Percentiles rank a stretch among this genome's conserved stretches.
Evolutionary conservation across 2,329 filamentous ascomycete genomes (phyloP).

Genomic region (Fusarium metavorans): DNA sequence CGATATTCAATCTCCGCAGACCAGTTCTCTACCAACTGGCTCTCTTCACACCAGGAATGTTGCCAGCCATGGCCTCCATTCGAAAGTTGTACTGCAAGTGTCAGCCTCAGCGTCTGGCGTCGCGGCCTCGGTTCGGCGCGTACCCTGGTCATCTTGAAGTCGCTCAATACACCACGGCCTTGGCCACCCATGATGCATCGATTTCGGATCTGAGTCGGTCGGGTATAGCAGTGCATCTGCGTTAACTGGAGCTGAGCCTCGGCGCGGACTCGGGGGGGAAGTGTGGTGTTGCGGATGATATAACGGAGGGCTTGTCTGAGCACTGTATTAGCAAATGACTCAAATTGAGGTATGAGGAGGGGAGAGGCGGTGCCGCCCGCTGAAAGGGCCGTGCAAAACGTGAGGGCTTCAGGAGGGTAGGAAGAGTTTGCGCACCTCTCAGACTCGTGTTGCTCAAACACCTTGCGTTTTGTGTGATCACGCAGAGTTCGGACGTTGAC

Average conservation of each 20-base stretch:
- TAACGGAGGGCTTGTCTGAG: slow-evolving; percentile 92
- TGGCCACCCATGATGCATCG: slow-evolving; percentile 93
- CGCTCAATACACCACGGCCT: slow-evolving; percentile 87
- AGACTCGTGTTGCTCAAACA: slow-evolving; percentile 86
- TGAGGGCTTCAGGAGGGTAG: neutral
- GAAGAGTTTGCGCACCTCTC: slow-evolving; percentile 74
- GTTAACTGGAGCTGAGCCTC: slow-evolving; percentile 93
- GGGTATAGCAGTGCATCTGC: slow-evolving; percentile 96
- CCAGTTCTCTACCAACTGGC: slow-evolving; percentile 84
- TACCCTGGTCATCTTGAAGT: slow-evolving; percentile 93
- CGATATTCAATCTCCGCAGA: neutral
- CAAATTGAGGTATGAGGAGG: neutral
- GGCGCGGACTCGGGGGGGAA: slow-evolving; percentile 84
- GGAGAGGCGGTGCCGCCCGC: neutral
- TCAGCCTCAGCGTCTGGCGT: slow-evolving; percentile 38
- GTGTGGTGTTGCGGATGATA: slow-evolving; percentile 91
- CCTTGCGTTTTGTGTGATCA: slow-evolving; percentile 96
- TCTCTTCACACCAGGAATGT: slow-evolving; percentile 92
- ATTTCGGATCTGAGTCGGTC: slow-evolving; percentile 93
- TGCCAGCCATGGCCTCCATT: slow-evolving; percentile 85
- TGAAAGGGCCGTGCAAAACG: neutral
- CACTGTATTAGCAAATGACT: slow-evolving; percentile 6
- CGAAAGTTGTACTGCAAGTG: slow-evolving; percentile 87
- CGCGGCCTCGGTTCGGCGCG: slow-evolving; percentile 52
- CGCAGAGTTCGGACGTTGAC: slow-evolving; percentile 89